Evolutionary conservation across 2,329 filamentous ascomycete genomes (phyloP).

Genomic region (Alternaria gansuensis): DNA sequence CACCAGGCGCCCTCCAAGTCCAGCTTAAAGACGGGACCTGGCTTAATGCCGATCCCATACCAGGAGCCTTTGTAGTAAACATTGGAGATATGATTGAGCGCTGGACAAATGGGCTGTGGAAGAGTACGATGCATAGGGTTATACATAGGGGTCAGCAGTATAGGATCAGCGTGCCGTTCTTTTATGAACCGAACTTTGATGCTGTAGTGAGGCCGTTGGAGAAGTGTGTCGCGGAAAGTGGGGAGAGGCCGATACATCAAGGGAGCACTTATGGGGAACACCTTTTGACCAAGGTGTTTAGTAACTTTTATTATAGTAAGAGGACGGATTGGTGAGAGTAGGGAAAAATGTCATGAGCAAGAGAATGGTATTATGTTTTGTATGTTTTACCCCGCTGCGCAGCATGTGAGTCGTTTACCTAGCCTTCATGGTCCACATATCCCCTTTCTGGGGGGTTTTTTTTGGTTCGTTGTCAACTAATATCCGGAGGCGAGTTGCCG

Average conservation of each 20-base stretch:
- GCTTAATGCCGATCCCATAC: constrained; percentile 57
- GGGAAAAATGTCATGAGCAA: not conserved
- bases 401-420: not conserved
- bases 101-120: constrained; percentile 57
- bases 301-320: constrained; percentile 53
- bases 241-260: constrained; percentile 41
- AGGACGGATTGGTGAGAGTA: constrained; percentile 37
- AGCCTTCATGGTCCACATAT: not conserved
- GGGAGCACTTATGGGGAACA: constrained; percentile 56
- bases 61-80: constrained; percentile 59
- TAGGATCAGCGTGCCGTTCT: constrained; percentile 59
- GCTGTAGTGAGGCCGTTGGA: constrained; percentile 51
- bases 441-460: too few species aligned
- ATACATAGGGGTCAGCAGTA: constrained; percentile 54
- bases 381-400: not conserved
- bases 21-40: constrained; percentile 55
- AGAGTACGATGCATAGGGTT: constrained; percentile 57
- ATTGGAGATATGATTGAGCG: constrained; percentile 61
- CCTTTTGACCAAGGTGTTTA: constrained; percentile 54
- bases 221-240: constrained; percentile 50
- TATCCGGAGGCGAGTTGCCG: not conserved
- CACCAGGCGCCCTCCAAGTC: constrained; percentile 56
- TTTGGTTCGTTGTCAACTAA: not conserved
- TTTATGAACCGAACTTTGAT: constrained; percentile 59
- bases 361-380: not conserved